phyloP scores from a whole-genome alignment of 2,329 filamentous ascomycete genomes.

The Colletotrichum acutatum region DNA sequence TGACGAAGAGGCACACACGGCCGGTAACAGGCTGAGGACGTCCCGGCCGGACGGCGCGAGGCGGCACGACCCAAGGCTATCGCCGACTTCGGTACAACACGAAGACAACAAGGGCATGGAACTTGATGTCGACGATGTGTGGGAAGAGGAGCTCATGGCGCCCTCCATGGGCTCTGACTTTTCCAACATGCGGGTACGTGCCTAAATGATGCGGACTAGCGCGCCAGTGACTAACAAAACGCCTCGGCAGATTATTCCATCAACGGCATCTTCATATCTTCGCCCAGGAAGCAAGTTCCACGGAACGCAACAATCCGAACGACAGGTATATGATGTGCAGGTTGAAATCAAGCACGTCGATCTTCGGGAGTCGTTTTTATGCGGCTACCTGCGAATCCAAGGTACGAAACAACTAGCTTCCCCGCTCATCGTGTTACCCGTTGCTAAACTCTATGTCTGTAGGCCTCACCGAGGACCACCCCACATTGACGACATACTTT shows the following conservation, averaged over 20 bases:
- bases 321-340: slow-evolving; percentile 93
- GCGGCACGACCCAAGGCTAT: slow-evolving; percentile 7
- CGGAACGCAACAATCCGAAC: slow-evolving; percentile 92
- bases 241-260: slow-evolving; percentile 71
- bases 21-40: slow-evolving; percentile 13
- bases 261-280: slow-evolving; percentile 86
- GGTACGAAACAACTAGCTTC: slow-evolving; percentile 62
- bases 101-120: slow-evolving; percentile 41
- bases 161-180: slow-evolving; percentile 52
- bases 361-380: slow-evolving; percentile 92
- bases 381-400: slow-evolving; percentile 95
- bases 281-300: slow-evolving; percentile 88
- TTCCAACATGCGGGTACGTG: slow-evolving; percentile 49
- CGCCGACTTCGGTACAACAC: slow-evolving; percentile 5
- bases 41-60: slow-evolving; percentile 6
- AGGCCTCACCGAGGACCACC: slow-evolving; percentile 96
- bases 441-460: slow-evolving; percentile 26
- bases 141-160: slow-evolving; percentile 45
- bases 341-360: slow-evolving; percentile 98
- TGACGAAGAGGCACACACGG: slow-evolving; percentile 45
- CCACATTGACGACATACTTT: slow-evolving; percentile 97
- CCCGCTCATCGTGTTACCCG: slow-evolving; percentile 30
- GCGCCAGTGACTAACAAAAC: slow-evolving; percentile 7
- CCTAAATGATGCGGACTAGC: neutral
- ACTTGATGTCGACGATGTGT: slow-evolving; percentile 31